A percentile compares a stretch with the other conserved stretches of the same genome.
Evolutionary conservation across 2,329 filamentous ascomycete genomes (phyloP).

Genomic region (Aspergillus melleus): DNA sequence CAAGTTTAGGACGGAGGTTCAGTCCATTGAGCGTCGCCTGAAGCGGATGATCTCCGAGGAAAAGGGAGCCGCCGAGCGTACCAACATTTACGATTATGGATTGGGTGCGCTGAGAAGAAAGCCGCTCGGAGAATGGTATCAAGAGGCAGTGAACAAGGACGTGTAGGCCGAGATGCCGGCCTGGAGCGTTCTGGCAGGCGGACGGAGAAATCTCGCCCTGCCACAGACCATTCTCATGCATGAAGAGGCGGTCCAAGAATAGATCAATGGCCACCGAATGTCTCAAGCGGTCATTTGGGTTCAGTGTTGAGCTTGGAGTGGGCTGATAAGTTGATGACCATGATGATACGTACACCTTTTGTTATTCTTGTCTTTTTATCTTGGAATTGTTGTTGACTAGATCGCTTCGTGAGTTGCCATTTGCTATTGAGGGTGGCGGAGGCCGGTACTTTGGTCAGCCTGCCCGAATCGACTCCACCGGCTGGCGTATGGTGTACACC

Average conservation of each 20-base stretch:
- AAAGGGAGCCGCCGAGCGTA: not conserved
- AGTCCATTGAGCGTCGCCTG: not conserved
- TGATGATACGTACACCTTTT: too few relatives aligned
- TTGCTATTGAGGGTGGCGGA: not conserved
- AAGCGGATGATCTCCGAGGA: not conserved
- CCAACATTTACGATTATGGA: not conserved
- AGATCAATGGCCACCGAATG: not conserved
- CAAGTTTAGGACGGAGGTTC: not conserved
- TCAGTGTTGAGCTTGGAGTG: not conserved
- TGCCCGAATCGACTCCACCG: too few relatives aligned
- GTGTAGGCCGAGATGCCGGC: not conserved
- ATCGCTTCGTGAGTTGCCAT: not conserved
- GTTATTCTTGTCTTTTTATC: too few relatives aligned
- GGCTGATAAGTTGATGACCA: not conserved
- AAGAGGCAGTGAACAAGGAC: not conserved
- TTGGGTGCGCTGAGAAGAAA: not conserved
- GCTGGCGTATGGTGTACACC: too few relatives aligned
- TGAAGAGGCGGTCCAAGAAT: not conserved
- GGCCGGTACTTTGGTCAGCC: too few relatives aligned
- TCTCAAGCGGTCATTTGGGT: not conserved
- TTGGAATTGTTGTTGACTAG: too few relatives aligned
- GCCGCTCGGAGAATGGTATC: not conserved
- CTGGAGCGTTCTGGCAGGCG: not conserved
- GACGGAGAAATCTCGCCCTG: not conserved
- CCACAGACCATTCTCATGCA: not conserved